Conservation (phyloP, 1,284 basidiomycete genomes). For the Ustilago curta region DNA sequence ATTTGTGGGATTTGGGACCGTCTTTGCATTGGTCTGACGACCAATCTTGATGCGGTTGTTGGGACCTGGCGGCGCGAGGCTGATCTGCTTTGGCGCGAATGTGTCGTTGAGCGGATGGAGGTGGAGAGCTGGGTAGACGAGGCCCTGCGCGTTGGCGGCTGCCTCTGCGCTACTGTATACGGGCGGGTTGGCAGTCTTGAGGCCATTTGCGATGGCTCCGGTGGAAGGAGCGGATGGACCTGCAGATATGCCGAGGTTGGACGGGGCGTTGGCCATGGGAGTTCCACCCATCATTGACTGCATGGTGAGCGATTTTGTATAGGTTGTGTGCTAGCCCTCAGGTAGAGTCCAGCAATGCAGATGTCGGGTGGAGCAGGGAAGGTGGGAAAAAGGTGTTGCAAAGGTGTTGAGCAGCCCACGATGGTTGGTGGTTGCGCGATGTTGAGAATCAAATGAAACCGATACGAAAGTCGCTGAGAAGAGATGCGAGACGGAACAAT, state of each 20-base stretch:
- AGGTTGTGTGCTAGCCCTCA: neutral
- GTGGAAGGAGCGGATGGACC: slow-evolving; percentile 17
- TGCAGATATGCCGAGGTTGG: slow-evolving; percentile 49
- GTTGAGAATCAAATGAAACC: neutral
- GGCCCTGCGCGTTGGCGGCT: slow-evolving; percentile 45
- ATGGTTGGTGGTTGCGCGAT: neutral
- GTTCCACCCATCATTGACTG: slow-evolving; percentile 51
- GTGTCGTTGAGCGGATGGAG: slow-evolving; percentile 96
- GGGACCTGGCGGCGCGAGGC: slow-evolving; percentile 75
- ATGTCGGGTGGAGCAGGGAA: neutral
- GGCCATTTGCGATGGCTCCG: slow-evolving; percentile 16
- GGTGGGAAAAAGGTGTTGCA: too few species aligned
- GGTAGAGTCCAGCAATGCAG: slow-evolving; percentile 1
- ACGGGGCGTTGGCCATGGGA: slow-evolving; percentile 53
- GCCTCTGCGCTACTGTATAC: slow-evolving; percentile 38
- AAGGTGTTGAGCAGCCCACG: neutral
- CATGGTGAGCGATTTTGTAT: slow-evolving; percentile 23
- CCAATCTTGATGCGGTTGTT: slow-evolving; percentile 84
- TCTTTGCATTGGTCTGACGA: slow-evolving; percentile 97
- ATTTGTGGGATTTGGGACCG: slow-evolving; percentile 91
- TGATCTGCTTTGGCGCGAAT: slow-evolving; percentile 94
- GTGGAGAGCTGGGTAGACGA: slow-evolving; percentile 66
- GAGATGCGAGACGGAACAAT: neutral
- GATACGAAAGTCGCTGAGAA: slow-evolving; percentile 4
- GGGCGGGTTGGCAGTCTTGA: slow-evolving; percentile 23